Conservation (phyloP, 139 green algal genomes). For the Chlamydomonas sphaeroides region DNA sequence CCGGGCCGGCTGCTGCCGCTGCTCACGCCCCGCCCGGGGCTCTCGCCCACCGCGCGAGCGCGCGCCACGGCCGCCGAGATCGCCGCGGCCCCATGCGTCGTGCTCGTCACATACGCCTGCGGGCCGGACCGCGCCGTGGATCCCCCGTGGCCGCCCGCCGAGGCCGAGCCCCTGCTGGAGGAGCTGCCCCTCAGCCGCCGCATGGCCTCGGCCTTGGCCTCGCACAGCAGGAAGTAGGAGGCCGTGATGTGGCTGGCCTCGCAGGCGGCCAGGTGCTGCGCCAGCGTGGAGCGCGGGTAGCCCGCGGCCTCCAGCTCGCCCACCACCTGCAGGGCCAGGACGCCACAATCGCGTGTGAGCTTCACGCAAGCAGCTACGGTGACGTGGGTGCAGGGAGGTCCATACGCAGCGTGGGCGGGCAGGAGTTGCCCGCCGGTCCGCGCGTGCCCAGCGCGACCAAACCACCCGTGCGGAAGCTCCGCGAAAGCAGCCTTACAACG, state of each 20-base stretch:
- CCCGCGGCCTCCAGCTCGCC: slow-evolving; percentile 58
- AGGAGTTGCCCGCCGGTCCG: too few species aligned
- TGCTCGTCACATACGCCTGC: not conserved
- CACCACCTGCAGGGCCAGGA: slow-evolving; percentile 44
- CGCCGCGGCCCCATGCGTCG: not conserved
- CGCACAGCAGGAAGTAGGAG: slow-evolving; percentile 70
- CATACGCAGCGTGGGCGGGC: too few species aligned
- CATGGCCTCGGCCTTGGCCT: slow-evolving; percentile 54
- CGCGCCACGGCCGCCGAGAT: not conserved
- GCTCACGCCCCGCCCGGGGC: not conserved
- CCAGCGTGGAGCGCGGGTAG: slow-evolving; percentile 42
- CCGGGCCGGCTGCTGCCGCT: not conserved
- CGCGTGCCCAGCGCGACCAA: too few species aligned
- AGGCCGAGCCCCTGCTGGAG: not conserved
- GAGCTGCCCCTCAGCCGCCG: slow-evolving; percentile 9
- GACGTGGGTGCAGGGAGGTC: too few species aligned
- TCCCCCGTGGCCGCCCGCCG: not conserved
- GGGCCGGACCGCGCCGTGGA: too few species aligned
- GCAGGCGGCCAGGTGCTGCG: slow-evolving; percentile 48
- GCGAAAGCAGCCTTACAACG: too few species aligned
- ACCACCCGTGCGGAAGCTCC: too few species aligned
- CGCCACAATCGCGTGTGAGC: too few species aligned
- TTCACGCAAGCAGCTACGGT: too few species aligned
- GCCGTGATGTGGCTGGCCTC: slow-evolving; percentile 68
- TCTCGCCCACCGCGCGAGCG: not conserved